Base-by-base conservation (phyloP, 768 basidiomycete genomes). In the Psilocybe subaeruginosa region DNA sequence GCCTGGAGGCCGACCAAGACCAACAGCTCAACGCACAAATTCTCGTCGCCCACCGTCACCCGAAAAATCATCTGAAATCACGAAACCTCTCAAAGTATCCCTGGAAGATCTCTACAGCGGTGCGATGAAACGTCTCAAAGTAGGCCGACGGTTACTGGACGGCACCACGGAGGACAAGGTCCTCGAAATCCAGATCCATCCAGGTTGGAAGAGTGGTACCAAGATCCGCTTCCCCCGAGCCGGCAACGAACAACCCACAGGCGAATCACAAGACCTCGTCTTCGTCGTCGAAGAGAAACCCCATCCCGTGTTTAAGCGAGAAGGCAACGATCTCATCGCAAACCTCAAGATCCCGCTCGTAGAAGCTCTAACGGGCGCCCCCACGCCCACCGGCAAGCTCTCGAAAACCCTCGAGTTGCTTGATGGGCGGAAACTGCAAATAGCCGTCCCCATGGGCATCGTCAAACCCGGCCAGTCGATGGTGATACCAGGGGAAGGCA, bases 281-380 rank as follows among this genome's bases (percentile, higher is more conserved):
- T 98, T 99, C 71, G 86, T 97, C 50, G 86, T 97, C n/a, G 96
- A 97, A 74, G 95, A 98, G 76, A 98, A 97, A 76, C 88, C 90
- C 8, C 93, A 99, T 73, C 74, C 82, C 0, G 73, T 80, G 16
- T 97, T 93, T 75, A 82, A 78, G 60, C 83, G 96, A 23, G 88
- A 91, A 7, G 93, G 90, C 33, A 91, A 97, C 76, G 88, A 97
- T 72, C 83, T 98, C 49, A 70, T 83, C 47, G 82, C 82, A 60
- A 79, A 72, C 17, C 58, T 91, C 45, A 78, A 82, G 64, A 77
- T 98, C 56, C 82, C 93, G 11, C 84, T 98, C 0, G 86, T 94
- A 23, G 93, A 97, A 33, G 95, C 96, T 1, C 77, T 99, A 19
- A 75, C 88, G 0, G 91, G 91, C 19, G 58, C 73, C 5, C 61